These are phyloP conservation scores for Miscanthus lutarioriparius DNA, from an alignment of 176 grass and related monocot species.

Conservation along the genomic window DNA sequence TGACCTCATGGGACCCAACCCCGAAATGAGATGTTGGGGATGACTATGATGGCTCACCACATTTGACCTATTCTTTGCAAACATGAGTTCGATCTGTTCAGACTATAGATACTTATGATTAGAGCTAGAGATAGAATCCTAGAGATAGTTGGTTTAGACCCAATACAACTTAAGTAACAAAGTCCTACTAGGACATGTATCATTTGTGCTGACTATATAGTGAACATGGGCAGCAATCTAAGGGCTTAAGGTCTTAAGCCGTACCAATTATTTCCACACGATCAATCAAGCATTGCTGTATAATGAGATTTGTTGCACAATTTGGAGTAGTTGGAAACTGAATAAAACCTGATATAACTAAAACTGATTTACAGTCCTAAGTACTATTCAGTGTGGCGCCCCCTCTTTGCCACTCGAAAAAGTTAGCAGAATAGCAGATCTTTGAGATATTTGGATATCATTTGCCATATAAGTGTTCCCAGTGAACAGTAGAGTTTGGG, in stretches of 20 bases:
- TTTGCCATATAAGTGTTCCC: conserved; percentile 16
- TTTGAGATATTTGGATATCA: neutral
- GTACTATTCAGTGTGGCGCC: neutral
- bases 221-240: neutral
- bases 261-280: neutral
- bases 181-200: neutral
- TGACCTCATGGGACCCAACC: neutral
- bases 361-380: neutral
- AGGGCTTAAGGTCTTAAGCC: neutral
- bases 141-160: neutral
- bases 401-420: neutral
- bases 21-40: neutral
- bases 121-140: neutral
- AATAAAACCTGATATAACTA: neutral
- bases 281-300: neutral
- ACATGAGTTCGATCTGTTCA: neutral
- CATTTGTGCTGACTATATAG: neutral
- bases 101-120: neutral
- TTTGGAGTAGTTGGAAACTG: conserved; percentile 5
- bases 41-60: neutral
- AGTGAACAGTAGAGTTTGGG: neutral
- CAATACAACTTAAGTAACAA: neutral
- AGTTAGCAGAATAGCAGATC: neutral
- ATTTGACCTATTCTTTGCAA: conserved; percentile 5
- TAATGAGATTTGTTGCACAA: neutral